phyloP scores from a whole-genome alignment of 768 basidiomycete genomes.

The Trametopsis cervina region DNA sequence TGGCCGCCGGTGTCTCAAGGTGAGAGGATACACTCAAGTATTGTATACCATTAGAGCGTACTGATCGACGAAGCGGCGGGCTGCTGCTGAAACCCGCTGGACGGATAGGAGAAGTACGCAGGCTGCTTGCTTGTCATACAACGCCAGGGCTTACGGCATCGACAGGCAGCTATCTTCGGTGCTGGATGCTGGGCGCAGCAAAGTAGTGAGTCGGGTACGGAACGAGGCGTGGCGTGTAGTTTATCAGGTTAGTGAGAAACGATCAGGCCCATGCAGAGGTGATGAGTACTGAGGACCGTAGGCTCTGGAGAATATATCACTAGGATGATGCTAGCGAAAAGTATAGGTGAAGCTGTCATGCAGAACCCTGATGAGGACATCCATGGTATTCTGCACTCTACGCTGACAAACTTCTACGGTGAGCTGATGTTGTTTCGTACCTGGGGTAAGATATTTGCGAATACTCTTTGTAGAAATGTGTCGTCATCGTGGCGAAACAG shows the following conservation, averaged over 20 bases:
- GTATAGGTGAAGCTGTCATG: conserved; percentile 41
- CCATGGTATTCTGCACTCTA: conserved; percentile 43
- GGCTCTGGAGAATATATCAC: conserved; percentile 72
- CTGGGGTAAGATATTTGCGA: neutral
- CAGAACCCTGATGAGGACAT: conserved; percentile 35
- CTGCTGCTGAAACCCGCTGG: conserved; percentile 72
- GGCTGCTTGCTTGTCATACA: neutral
- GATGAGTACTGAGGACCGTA: conserved; percentile 19
- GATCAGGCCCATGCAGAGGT: neutral
- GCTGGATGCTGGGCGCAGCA: conserved; percentile 66
- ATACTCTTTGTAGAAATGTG: conserved; percentile 13
- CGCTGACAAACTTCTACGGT: conserved; percentile 49
- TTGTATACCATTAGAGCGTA: neutral
- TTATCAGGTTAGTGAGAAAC: conserved; percentile 43
- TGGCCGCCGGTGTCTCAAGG: conserved; percentile 78
- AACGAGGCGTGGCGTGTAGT: conserved; percentile 53
- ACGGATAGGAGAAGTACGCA: conserved; percentile 62
- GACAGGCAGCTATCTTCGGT: conserved; percentile 64
- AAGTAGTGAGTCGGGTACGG: conserved; percentile 1
- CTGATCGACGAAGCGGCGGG: conserved; percentile 50
- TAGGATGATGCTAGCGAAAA: conserved; percentile 46
- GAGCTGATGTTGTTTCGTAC: conserved; percentile 16
- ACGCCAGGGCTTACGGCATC: neutral
- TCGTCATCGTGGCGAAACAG: conserved; percentile 30
- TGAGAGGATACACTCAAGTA: conserved; percentile 18